Percentiles rank a stretch among this genome's conserved stretches.
Evolutionary conservation across 108 stramenopile genomes (phyloP).

Genomic region (Skeletonema tropicum): DNA sequence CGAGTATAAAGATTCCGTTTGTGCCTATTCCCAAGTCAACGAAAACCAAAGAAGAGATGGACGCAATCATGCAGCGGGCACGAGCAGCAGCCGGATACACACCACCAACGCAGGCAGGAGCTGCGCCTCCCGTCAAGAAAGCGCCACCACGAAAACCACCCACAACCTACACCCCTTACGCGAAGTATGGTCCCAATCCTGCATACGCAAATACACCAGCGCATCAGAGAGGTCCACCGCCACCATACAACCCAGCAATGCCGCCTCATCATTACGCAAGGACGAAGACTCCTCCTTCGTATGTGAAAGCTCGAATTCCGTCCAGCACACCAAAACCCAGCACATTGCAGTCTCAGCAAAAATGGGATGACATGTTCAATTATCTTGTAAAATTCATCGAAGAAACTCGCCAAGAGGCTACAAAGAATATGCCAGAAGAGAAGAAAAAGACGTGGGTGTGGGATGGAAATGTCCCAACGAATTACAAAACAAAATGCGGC

Average conservation of each 20-base stretch:
- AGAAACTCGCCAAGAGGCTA: constrained; percentile 64
- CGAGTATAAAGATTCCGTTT: constrained; percentile 34
- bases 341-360: constrained; percentile 65
- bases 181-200: background rate
- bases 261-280: constrained; percentile 16
- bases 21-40: constrained; percentile 61
- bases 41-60: constrained; percentile 69
- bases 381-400: constrained; percentile 74
- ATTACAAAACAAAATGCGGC: constrained; percentile 68
- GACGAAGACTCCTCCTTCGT: constrained; percentile 14
- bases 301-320: constrained; percentile 27
- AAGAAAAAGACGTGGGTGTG: constrained; percentile 75
- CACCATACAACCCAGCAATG: constrained; percentile 19
- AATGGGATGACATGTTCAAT: constrained; percentile 90
- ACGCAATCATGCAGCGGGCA: constrained; percentile 72
- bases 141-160: constrained; percentile 20
- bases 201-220: constrained; percentile 20
- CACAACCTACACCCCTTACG: background rate
- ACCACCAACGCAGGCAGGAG: constrained; percentile 45
- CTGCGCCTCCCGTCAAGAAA: constrained; percentile 46
- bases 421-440: constrained; percentile 56
- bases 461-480: constrained; percentile 82
- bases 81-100: constrained; percentile 81
- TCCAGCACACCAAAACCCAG: constrained; percentile 39
- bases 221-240: constrained; percentile 19